Evolutionary conservation across 345 rosid species (phyloP).

Genomic region (Eutrema heterophyllum): DNA sequence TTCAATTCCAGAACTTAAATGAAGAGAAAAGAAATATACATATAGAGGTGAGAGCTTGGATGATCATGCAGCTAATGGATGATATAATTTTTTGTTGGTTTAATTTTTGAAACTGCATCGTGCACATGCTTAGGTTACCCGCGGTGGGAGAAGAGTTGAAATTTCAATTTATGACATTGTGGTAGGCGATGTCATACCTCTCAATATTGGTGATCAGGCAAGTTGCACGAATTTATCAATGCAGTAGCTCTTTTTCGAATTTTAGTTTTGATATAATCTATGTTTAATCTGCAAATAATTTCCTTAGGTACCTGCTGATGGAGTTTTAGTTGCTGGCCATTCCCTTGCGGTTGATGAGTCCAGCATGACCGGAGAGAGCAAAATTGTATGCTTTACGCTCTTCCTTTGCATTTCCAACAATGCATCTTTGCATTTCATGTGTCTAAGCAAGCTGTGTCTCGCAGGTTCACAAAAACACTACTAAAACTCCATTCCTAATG

Average conservation of each 20-base stretch:
- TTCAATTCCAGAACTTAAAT: constrained; percentile 91
- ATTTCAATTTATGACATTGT: constrained; percentile 90
- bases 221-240: constrained; percentile 3
- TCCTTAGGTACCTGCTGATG: constrained; percentile 92
- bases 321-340: constrained; percentile 72
- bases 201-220: constrained; percentile 96
- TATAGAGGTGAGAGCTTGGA: constrained; percentile 56
- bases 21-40: constrained; percentile 94
- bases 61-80: not conserved
- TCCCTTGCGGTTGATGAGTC: constrained; percentile 94
- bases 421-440: constrained; percentile 4
- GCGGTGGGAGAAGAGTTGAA: constrained; percentile 79
- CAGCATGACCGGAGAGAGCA: constrained; percentile 99
- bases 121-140: constrained; percentile 49
- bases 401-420: not conserved
- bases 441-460: constrained; percentile 7
- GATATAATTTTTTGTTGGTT: not conserved
- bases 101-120: constrained; percentile 7
- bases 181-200: constrained; percentile 94
- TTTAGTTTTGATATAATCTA: not conserved
- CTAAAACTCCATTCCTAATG: constrained; percentile 77
- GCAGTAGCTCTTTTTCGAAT: not conserved
- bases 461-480: constrained; percentile 82
- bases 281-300: not conserved
- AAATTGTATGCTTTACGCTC: constrained; percentile 48